phyloP scores from a whole-genome alignment of 2,329 filamentous ascomycete genomes.

The Colletotrichum tabaci region DNA sequence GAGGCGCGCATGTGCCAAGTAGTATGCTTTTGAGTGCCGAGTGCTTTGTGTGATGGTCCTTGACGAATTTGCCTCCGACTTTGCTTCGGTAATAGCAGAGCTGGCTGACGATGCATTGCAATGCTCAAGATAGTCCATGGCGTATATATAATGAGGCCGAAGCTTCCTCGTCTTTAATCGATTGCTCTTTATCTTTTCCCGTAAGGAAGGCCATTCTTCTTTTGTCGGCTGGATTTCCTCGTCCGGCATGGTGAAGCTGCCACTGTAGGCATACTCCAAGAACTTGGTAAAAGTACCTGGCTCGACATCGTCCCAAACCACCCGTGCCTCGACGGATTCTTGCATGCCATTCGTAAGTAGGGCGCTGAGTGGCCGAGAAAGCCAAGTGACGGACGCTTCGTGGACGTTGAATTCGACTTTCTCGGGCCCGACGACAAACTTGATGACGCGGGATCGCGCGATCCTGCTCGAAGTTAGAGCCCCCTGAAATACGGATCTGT shows the following conservation, averaged over 20 bases:
- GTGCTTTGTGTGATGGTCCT: too few species aligned
- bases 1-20: neutral
- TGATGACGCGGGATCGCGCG: neutral
- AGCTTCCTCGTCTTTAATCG: neutral
- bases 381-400: neutral
- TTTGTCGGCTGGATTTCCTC: fast-evolving
- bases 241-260: neutral
- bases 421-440: neutral
- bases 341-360: neutral
- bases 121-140: too few species aligned
- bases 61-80: neutral
- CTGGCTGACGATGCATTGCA: neutral
- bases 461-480: neutral
- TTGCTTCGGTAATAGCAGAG: neutral
- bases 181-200: fast-evolving
- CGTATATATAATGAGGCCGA: neutral
- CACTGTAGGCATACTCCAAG: neutral
- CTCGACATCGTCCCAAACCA: neutral
- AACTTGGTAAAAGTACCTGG: neutral
- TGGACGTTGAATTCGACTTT: neutral
- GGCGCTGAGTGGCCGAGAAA: neutral
- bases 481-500: too few species aligned
- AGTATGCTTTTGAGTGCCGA: neutral
- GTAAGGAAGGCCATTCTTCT: neutral
- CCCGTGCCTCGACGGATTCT: neutral